phyloP scores from a whole-genome alignment of 148 eudicot genomes.

The Persicaria tinctoria region DNA sequence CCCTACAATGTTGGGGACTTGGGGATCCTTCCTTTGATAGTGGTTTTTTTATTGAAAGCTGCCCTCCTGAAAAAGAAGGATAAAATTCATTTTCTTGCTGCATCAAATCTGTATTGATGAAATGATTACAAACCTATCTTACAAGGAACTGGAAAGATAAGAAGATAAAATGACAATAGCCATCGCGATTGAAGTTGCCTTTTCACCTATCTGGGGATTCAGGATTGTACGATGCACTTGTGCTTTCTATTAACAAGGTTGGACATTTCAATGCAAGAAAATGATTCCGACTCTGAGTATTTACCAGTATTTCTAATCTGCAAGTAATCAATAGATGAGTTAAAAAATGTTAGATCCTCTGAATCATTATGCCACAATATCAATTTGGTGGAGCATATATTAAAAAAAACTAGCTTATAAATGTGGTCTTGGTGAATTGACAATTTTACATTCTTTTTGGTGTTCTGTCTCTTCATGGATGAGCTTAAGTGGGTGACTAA shows the following conservation, averaged over 20 bases:
- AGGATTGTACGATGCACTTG: not conserved
- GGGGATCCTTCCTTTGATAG: not conserved
- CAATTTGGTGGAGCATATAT: not conserved
- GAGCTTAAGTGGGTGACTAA: not conserved
- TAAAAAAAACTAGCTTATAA: not conserved
- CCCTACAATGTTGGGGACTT: not conserved
- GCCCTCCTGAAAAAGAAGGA: not conserved
- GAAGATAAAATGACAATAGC: not conserved
- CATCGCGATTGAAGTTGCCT: not conserved
- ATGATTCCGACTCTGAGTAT: not conserved
- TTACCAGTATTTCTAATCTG: not conserved
- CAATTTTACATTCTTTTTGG: not conserved
- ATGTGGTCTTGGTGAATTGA: not conserved
- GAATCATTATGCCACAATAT: not conserved
- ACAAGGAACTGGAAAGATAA: not conserved
- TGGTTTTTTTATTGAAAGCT: not conserved
- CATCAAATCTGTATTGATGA: not conserved
- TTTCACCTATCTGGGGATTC: not conserved
- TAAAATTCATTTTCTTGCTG: not conserved
- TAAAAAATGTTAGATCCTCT: not conserved
- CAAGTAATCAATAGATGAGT: not conserved
- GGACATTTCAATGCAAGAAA: not conserved
- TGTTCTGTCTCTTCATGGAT: not conserved
- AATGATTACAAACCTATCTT: not conserved
- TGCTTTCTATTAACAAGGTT: not conserved